phyloP scores from a whole-genome alignment of 305 asterid species.

The Rubia balearica region DNA sequence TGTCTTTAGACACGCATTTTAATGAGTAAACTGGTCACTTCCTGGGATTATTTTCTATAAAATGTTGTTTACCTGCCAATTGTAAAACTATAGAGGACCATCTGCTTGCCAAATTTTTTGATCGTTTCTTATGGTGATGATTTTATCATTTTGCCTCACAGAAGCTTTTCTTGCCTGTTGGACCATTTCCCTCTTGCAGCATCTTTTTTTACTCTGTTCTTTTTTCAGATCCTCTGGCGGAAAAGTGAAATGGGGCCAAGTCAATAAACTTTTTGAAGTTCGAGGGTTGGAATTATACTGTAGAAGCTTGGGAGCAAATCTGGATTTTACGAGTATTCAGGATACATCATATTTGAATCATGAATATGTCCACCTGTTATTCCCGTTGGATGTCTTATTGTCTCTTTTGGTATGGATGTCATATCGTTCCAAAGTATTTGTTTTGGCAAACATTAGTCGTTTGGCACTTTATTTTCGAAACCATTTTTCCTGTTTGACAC shows the following conservation, averaged over 20 bases:
- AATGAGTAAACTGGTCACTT: background rate
- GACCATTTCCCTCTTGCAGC: background rate
- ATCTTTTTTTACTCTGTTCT: constrained; percentile 6
- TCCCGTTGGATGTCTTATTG: constrained; percentile 59
- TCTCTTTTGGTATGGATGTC: constrained; percentile 66
- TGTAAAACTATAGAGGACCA: background rate
- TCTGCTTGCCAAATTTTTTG: background rate
- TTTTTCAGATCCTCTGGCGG: constrained; percentile 46
- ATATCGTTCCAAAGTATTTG: background rate
- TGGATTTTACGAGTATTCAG: constrained; percentile 30
- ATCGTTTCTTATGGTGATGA: background rate
- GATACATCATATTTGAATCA: constrained; percentile 27
- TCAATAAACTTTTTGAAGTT: constrained; percentile 78
- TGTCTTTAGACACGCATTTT: background rate
- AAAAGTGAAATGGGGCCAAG: constrained; percentile 75
- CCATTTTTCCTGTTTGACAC: background rate
- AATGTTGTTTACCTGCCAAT: background rate
- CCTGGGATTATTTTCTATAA: background rate
- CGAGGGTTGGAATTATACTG: constrained; percentile 74
- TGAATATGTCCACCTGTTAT: constrained; percentile 40
- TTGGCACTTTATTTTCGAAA: background rate
- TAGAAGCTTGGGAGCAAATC: constrained; percentile 36
- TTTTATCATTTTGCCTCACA: background rate
- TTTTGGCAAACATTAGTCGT: background rate
- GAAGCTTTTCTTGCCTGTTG: background rate